Base-by-base conservation (phyloP, 495 filamentous ascomycete genomes). In the Clavariopsis aquatica region DNA sequence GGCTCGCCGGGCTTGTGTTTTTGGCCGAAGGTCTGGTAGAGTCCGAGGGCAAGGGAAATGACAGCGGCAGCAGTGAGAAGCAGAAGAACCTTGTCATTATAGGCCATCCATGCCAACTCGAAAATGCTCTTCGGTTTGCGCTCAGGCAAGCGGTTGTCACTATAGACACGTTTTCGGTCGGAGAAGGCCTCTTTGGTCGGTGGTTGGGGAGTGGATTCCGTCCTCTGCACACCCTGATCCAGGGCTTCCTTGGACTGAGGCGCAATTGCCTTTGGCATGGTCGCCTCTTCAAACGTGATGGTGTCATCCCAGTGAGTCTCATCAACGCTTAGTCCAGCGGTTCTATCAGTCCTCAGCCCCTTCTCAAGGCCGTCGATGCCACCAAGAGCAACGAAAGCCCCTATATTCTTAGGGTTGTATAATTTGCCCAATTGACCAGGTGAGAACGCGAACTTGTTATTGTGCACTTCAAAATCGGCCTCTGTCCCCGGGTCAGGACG, bases 361-460 rank as follows among this genome's bases (percentile, higher is more conserved):
- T 85, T 88, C 69, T 91, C 87, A 23, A 96, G 74, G 20, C 92
- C 92, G 12, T 74, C 72, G 23, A 95, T 69, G 24, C 92, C 92
- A 49, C 92, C 92, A 29, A 96, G 70, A 0, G 91, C 90, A 65
- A 85, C 83, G 62, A 95, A 90, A 0, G 90, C 91, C 47, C 81
- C 79, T 52, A 92, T 78, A 64, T 81, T 92, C 77, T 96, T 96
- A 0, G 92, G 92, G 58, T 92, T 92, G 41, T 89, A 75, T 9
- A 95, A 72, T 72, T 93, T 95, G 55, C 82, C 85, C 68, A 96
- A 70, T 52, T 93, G 90, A 0, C 92, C 91, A 0, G 89, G 91
- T 1, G 88, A 85, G 64, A 91, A 94, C 0, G 89, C 91, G 61
- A 95, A 95, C 41, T 80, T 84, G 73, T 95, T 95, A 60, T 93